Conservation (phyloP, 1,139 yeast genomes). For the Zygoascus hellenicus region DNA sequence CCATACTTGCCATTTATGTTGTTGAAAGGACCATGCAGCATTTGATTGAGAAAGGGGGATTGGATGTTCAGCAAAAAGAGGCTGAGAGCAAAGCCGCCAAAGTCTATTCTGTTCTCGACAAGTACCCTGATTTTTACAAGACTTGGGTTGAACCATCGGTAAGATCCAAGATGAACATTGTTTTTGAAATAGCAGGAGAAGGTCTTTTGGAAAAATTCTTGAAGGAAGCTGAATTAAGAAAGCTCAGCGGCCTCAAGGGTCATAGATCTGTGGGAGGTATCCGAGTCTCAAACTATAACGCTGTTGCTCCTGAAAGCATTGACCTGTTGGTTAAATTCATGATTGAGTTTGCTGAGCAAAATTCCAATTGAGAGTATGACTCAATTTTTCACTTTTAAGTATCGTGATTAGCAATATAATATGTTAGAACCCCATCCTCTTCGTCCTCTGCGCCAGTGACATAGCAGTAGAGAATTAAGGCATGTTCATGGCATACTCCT, state of each 20-base stretch:
- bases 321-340: slow-evolving; percentile 55
- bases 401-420: slow-evolving; percentile 21
- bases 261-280: slow-evolving; percentile 97
- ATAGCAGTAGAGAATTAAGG: slow-evolving; percentile 33
- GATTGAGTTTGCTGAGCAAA: slow-evolving; percentile 51
- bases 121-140: slow-evolving; percentile 56
- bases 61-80: slow-evolving; percentile 48
- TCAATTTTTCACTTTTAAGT: slow-evolving; percentile 5
- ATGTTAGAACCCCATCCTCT: slow-evolving; percentile 21
- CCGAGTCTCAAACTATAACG: slow-evolving; percentile 86
- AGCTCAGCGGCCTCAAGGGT: slow-evolving; percentile 78
- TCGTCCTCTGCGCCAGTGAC: slow-evolving; percentile 26
- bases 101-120: slow-evolving; percentile 60
- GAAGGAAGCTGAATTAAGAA: slow-evolving; percentile 50
- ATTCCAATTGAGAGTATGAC: background rate
- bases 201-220: slow-evolving; percentile 65
- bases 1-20: slow-evolving; percentile 84
- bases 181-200: slow-evolving; percentile 60
- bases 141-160: slow-evolving; percentile 57
- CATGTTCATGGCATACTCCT: slow-evolving; percentile 30
- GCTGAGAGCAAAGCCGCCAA: slow-evolving; percentile 56
- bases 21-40: slow-evolving; percentile 69
- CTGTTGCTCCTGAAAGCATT: slow-evolving; percentile 64
- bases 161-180: slow-evolving; percentile 90
- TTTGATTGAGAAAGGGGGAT: slow-evolving; percentile 57